Conservation (phyloP, 2,329 filamentous ascomycete species). For the Aspergillus awamori region DNA sequence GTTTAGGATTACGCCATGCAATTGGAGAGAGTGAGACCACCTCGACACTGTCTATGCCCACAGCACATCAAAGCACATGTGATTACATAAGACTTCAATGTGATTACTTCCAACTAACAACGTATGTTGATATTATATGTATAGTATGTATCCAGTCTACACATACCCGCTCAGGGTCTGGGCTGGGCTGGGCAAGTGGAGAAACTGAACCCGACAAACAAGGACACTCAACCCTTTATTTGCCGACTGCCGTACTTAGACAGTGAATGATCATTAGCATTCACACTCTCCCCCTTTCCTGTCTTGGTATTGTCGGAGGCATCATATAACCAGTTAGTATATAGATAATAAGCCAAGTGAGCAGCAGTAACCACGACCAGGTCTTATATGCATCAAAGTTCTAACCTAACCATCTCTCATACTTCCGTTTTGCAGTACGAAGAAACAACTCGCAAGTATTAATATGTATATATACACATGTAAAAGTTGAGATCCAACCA, state of each 20-base stretch:
- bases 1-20: slow-evolving; percentile 1
- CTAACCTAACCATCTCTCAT: no score
- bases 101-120: no score
- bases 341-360: no score
- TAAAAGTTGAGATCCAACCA: no score
- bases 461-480: no score
- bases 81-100: background rate
- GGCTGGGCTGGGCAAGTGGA: slow-evolving; percentile 6
- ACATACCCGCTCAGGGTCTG: slow-evolving; percentile 4
- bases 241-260: background rate
- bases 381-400: no score
- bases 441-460: no score
- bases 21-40: background rate
- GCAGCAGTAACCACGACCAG: no score
- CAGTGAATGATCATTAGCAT: background rate
- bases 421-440: no score
- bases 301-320: background rate
- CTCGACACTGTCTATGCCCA: background rate
- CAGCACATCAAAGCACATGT: background rate
- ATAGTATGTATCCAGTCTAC: background rate
- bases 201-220: background rate
- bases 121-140: no score
- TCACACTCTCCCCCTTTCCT: background rate
- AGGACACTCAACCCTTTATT: background rate
- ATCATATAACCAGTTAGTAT: no score